phyloP scores from a whole-genome alignment of 805 yeast species.

The Wickerhamiella siamensis region DNA sequence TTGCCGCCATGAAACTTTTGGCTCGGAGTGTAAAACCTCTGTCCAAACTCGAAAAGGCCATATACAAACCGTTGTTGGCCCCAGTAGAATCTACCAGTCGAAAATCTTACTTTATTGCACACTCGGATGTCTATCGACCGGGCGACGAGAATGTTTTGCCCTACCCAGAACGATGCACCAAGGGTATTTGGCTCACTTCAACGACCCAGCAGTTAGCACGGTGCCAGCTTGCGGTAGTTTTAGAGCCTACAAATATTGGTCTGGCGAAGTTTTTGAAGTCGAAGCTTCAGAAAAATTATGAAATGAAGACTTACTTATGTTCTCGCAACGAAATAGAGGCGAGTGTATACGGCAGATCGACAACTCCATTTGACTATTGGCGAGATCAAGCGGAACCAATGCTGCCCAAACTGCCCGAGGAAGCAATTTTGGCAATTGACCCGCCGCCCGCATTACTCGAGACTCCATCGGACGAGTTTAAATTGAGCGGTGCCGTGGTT shows the following conservation, averaged over 20 bases:
- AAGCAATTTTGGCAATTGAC: background rate
- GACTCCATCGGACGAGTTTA: background rate
- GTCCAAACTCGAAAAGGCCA: slow-evolving; percentile 7
- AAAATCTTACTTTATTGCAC: slow-evolving; percentile 6
- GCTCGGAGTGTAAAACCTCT: slow-evolving; percentile 8
- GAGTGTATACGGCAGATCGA: slow-evolving; percentile 4
- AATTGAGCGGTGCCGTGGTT: background rate
- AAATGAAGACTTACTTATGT: slow-evolving; percentile 5
- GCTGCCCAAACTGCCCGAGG: background rate
- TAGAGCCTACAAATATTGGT: slow-evolving; percentile 2
- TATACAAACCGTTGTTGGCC: slow-evolving; percentile 8
- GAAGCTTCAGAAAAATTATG: slow-evolving; percentile 9
- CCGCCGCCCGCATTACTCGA: background rate
- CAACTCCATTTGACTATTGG: slow-evolving; percentile 11
- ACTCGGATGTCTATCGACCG: slow-evolving; percentile 7
- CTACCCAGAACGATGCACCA: slow-evolving; percentile 13
- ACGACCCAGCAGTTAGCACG: slow-evolving; percentile 5
- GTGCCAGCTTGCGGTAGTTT: slow-evolving; percentile 1
- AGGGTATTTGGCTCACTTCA: slow-evolving; percentile 12
- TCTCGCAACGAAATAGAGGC: slow-evolving; percentile 9
- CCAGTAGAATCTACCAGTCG: background rate
- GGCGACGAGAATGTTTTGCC: slow-evolving; percentile 16
- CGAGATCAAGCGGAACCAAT: slow-evolving; percentile 2
- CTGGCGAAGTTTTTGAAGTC: slow-evolving; percentile 4
- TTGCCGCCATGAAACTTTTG: slow-evolving; percentile 7